Base-by-base conservation (phyloP, 345 rosid genomes). In the Eucalyptus curtisii region DNA sequence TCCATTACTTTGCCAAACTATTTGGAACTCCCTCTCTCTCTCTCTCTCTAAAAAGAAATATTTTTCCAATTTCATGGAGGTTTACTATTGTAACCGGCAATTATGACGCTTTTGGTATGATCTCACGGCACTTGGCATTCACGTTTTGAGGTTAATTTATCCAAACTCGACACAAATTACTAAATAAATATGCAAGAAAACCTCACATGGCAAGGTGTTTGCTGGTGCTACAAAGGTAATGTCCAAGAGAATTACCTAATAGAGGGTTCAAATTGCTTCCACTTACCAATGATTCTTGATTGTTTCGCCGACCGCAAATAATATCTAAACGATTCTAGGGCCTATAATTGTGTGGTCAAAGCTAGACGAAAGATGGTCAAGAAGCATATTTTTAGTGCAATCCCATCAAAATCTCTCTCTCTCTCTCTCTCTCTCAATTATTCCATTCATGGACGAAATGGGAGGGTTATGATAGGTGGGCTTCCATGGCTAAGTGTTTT, bases 331-430 rank as follows among this genome's bases (percentile, higher is more conserved):
- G 76, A 64, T 64, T 64, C 37, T 7, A 47, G 61, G 68, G 25
- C 79, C 45, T 88, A 87, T 86, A 81, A 90, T 85, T 90, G 88
- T 31, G 40, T 85, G 91, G 93, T 93, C 94, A 93, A 93, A 93
- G 87, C 55, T 49, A 90, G 87, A 22, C 81, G 53, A 88, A 91
- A 91, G 91, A 93, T 88, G 85, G 93, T 94, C 94, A 92, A 90
- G 47, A 90, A 90, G 93, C 93, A 92, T 90, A 90, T 91, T 93
- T 90, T 30, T 93, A 92, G 93, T 91, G 93, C 94, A 90, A 90
- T 90, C 93, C 90, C 91, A 90, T 92, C 93, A 53, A 85, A 27
- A 90, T 50, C 88, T 30, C 59, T 44, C 47, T 55, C 91, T 86
- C 88, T 76, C 87, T 33, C 91, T 50, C 59, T 49, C 59, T 49